Percentiles rank a stretch among this genome's conserved stretches.
phyloP scores from a whole-genome alignment of 768 basidiomycete species.

The Calocera viscosa region DNA sequence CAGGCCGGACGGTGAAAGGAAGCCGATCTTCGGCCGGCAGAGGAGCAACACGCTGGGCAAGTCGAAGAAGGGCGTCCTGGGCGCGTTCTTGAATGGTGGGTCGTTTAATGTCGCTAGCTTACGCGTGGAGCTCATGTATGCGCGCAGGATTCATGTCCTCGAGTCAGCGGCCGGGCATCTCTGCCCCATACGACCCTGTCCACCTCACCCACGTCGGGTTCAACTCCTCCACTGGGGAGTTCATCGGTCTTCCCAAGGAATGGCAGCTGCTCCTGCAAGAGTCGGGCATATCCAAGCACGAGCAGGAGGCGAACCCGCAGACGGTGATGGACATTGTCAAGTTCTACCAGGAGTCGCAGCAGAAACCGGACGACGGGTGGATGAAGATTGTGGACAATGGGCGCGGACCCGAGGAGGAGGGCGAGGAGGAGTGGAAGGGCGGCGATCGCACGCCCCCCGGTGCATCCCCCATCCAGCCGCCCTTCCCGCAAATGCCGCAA shows the following conservation, averaged over 20 bases:
- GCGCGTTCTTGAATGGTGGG: background rate
- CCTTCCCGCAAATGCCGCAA: background rate
- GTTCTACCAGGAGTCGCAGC: slow-evolving; percentile 70
- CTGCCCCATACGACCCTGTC: slow-evolving; percentile 95
- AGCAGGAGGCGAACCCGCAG: slow-evolving; percentile 97
- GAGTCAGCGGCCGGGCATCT: slow-evolving; percentile 54
- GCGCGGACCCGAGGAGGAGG: slow-evolving; percentile 2
- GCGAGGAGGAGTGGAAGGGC: background rate
- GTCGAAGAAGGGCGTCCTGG: background rate
- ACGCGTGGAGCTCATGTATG: background rate
- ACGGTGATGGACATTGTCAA: slow-evolving; percentile 98
- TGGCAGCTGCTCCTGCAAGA: slow-evolving; percentile 92
- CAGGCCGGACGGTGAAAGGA: background rate
- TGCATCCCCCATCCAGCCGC: background rate
- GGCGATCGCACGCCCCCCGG: slow-evolving; percentile 8
- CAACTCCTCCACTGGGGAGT: slow-evolving; percentile 97
- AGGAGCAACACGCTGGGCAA: background rate
- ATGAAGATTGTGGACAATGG: slow-evolving; percentile 10
- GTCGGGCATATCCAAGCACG: slow-evolving; percentile 81
- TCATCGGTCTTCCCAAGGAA: slow-evolving; percentile 93
- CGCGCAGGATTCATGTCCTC: background rate
- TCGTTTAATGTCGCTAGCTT: background rate
- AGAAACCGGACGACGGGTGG: background rate
- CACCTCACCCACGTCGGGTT: slow-evolving; percentile 99
- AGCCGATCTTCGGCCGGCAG: background rate